phyloP scores from a whole-genome alignment of 2,329 filamentous ascomycete genomes.

The Pyricularia sp. region DNA sequence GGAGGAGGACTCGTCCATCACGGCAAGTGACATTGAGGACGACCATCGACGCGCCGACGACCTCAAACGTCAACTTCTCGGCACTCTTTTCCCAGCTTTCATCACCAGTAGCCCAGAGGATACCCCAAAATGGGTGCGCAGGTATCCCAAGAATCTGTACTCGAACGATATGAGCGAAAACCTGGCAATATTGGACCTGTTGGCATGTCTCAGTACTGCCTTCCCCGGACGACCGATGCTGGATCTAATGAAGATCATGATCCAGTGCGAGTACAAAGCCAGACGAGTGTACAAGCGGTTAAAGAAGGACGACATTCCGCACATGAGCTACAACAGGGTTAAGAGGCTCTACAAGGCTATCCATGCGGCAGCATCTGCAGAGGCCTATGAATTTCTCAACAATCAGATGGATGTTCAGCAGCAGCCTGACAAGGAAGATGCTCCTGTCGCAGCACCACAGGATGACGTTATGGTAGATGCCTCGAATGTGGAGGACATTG shows the following conservation, averaged over 20 bases:
- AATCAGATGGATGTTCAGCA: constrained; percentile 23
- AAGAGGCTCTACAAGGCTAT: constrained; percentile 10
- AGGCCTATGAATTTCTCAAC: constrained; percentile 19
- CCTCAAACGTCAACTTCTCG: background rate
- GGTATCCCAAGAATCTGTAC: background rate
- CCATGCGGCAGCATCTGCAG: background rate
- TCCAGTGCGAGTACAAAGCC: constrained; percentile 18
- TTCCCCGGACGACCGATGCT: constrained; percentile 14
- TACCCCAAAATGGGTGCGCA: background rate
- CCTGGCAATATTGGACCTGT: constrained; percentile 7
- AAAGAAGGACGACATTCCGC: constrained; percentile 18
- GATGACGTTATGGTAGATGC: background rate
- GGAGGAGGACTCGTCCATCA: background rate
- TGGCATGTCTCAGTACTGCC: constrained; percentile 19
- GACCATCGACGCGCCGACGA: background rate
- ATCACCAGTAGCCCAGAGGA: background rate
- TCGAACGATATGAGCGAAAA: background rate
- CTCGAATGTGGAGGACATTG: background rate
- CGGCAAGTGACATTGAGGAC: background rate
- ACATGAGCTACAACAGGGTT: constrained; percentile 14
- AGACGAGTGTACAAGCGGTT: constrained; percentile 28
- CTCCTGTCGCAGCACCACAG: too few relatives aligned
- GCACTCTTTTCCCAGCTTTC: background rate
- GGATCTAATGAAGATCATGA: background rate
- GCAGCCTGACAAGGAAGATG: constrained; percentile 24